phyloP scores from a whole-genome alignment of 495 filamentous ascomycete species.

The Talaromyces ruber region DNA sequence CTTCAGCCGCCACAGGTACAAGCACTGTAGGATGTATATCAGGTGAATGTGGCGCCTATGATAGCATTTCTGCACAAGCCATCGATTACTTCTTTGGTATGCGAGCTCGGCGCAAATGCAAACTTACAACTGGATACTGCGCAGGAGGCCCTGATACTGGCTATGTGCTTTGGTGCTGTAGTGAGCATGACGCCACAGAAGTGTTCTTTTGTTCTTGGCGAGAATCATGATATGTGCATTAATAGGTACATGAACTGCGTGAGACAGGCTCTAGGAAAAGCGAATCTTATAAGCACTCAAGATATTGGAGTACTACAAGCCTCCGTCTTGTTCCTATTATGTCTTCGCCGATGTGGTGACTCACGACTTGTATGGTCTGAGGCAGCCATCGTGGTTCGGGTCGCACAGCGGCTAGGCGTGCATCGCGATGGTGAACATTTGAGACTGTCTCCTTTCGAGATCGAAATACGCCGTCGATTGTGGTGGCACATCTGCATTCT shows the following conservation, averaged over 20 bases:
- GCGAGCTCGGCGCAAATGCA: constrained; percentile 24
- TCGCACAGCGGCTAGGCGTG: constrained; percentile 63
- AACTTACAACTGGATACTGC: constrained; percentile 36
- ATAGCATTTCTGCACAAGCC: constrained; percentile 53
- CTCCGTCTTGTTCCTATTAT: constrained; percentile 56
- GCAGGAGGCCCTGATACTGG: constrained; percentile 46
- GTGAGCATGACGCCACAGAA: constrained; percentile 44
- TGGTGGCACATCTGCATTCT: constrained; percentile 67
- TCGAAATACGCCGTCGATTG: constrained; percentile 63
- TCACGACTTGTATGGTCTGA: constrained; percentile 49
- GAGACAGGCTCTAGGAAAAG: constrained; percentile 58
- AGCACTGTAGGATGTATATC: constrained; percentile 53
- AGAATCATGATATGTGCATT: neutral
- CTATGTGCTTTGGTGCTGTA: constrained; percentile 63
- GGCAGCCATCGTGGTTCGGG: constrained; percentile 55
- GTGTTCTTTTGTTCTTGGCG: constrained; percentile 11
- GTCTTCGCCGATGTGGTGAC: constrained; percentile 46
- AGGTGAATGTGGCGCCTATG: constrained; percentile 55
- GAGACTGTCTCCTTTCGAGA: constrained; percentile 52
- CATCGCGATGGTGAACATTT: constrained; percentile 62
- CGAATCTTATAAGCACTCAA: constrained; percentile 33
- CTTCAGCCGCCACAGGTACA: constrained; percentile 11
- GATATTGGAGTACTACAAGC: constrained; percentile 42
- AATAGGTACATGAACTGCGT: constrained; percentile 18
- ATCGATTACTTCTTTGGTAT: constrained; percentile 31